Evolutionary conservation across 2,329 filamentous ascomycete species (phyloP), one percentile per base, ranked within the genome.

Genomic region (Microdochium bolleyi): DNA sequence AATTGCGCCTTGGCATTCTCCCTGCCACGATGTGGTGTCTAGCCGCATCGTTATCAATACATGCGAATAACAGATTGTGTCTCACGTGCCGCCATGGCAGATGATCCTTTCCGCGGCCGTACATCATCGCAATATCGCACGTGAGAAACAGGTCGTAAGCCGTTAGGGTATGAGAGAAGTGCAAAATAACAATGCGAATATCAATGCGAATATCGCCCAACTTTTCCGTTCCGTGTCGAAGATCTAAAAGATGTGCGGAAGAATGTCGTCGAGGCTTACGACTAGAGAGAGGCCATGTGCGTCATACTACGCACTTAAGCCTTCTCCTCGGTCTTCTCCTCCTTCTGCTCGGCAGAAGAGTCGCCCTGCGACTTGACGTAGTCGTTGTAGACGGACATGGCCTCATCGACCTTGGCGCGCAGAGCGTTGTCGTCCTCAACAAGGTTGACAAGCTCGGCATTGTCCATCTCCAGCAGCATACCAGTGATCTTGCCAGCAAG

Each of bases 401-500:
- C 94, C 78, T 99, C 94, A 56, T 96, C 90, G 55, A 99, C 94
- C 87, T 99, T 99, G 71, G 86, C 83, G 70, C 90, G 89, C 55
- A 99, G 87, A 68, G 92, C 89, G 62, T 77, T 75, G 49, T 96
- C 91, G 67, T 97, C 91, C 69, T 92, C 89, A 61, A 95, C 90
- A 59, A 99, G 83, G 75, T 89, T 89, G 68, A 99, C 82, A 64
- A 99, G 79, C 78, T 99, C 94, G 54, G 80, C 71, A 75, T 97
- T 97, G 66, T 97, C 94, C 94, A 99, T 99, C 83, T 99, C 94
- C 64, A 99, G 76, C 65, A 99, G 87, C 94, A 99, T 99, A 75
- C 94, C 94, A 57, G 94, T 99, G 72, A 99, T 97, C 86, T 99
- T 99, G 69, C 94, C 94, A 57, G 94, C 94, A 66, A 99, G 81